Evolutionary conservation across 148 eudicot species (phyloP).

Genomic region (Vaccinium macrocarpon): DNA sequence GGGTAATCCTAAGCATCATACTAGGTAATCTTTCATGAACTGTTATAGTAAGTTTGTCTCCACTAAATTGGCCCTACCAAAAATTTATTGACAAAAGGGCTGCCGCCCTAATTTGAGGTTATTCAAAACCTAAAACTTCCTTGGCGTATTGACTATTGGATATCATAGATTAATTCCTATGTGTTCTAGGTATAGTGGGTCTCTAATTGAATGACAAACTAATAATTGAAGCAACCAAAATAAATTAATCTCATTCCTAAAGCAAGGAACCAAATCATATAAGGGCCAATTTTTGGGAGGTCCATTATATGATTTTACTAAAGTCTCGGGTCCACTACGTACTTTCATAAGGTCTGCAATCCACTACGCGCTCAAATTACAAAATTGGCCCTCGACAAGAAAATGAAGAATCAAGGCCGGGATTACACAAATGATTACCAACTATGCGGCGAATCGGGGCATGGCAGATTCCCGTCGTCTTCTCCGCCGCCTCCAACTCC

Average conservation of each 20-base stretch:
- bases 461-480: too few relatives aligned
- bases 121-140: constrained; percentile 19
- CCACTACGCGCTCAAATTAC: too few relatives aligned
- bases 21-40: background rate
- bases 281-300: too few relatives aligned
- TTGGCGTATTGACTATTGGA: constrained; percentile 24
- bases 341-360: too few relatives aligned
- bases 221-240: background rate
- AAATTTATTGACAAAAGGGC: constrained; percentile 31
- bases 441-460: too few relatives aligned
- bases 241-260: background rate
- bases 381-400: too few relatives aligned
- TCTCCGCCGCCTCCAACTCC: too few relatives aligned
- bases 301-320: too few relatives aligned
- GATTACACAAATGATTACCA: too few relatives aligned
- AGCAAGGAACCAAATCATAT: constrained; percentile 18
- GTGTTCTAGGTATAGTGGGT: constrained; percentile 20
- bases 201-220: constrained; percentile 9
- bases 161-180: constrained; percentile 3
- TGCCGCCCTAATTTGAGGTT: background rate
- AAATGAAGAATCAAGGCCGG: too few relatives aligned
- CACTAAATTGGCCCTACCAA: constrained; percentile 28
- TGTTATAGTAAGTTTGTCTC: constrained; percentile 20
- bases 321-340: too few relatives aligned
- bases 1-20: background rate